phyloP scores from a whole-genome alignment of 2,329 filamentous ascomycete genomes.

The Aspergillus sp. region DNA sequence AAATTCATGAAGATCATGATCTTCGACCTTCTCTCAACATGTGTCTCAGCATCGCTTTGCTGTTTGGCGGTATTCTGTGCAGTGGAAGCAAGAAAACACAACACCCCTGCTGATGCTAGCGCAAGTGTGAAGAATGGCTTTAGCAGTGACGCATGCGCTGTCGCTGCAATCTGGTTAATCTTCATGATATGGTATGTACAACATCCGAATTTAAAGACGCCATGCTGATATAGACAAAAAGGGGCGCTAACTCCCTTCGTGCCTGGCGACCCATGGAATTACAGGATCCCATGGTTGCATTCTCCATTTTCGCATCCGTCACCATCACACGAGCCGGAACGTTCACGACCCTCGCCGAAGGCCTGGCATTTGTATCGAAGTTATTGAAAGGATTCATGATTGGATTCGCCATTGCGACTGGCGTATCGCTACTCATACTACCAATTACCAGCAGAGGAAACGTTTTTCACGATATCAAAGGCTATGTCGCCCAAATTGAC shows the following conservation, averaged over 20 bases:
- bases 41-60: conserved; percentile 55
- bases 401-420: conserved; percentile 60
- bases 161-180: conserved; percentile 66
- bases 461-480: conserved; percentile 53
- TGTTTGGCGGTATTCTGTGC: conserved; percentile 62
- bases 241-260: conserved; percentile 56
- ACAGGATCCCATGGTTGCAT: conserved; percentile 63
- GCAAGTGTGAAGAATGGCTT: conserved; percentile 42
- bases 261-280: conserved; percentile 59
- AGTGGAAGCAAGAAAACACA: conserved; percentile 61
- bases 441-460: conserved; percentile 62
- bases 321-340: conserved; percentile 50
- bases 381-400: conserved; percentile 60
- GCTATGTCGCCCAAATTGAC: conserved; percentile 51
- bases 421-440: conserved; percentile 60
- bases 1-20: conserved; percentile 67
- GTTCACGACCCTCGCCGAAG: conserved; percentile 38
- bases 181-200: conserved; percentile 56
- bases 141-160: conserved; percentile 65
- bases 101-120: conserved; percentile 30
- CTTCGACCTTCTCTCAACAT: conserved; percentile 53
- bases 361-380: conserved; percentile 35
- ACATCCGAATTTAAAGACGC: not conserved
- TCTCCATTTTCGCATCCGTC: conserved; percentile 63
- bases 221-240: conserved; percentile 4